Conservation (phyloP, 2,329 filamentous ascomycete genomes). For the Colletotrichum tanaceti region DNA sequence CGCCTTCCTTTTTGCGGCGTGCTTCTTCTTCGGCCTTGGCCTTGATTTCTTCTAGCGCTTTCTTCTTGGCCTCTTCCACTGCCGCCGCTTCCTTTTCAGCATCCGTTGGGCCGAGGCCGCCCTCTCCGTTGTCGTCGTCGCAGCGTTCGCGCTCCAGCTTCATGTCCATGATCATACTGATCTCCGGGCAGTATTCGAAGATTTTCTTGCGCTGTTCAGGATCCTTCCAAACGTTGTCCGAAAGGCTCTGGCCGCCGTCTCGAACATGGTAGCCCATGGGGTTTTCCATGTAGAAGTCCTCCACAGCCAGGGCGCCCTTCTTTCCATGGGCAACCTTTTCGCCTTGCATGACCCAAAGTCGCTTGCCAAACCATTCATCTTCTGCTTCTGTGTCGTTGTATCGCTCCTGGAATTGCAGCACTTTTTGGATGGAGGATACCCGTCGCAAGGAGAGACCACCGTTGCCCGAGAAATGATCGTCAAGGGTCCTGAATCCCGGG, state of each 20-base stretch:
- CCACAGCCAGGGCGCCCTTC: conserved; percentile 60
- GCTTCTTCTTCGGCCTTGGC: conserved; percentile 27
- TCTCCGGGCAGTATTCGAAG: conserved; percentile 67
- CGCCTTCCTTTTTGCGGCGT: conserved; percentile 18
- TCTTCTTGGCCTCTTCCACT: conserved; percentile 31
- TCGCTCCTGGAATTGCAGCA: conserved; percentile 62
- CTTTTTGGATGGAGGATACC: conserved; percentile 60
- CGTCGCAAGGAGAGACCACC: conserved; percentile 66
- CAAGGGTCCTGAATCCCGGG: conserved; percentile 46
- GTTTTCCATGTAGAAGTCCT: conserved; percentile 60
- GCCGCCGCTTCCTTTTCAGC: conserved; percentile 24
- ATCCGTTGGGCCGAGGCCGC: conserved; percentile 42
- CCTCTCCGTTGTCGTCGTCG: conserved; percentile 49
- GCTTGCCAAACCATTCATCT: conserved; percentile 66
- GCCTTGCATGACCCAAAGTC: conserved; percentile 60
- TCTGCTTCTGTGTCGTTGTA: conserved; percentile 63
- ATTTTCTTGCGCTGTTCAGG: conserved; percentile 57
- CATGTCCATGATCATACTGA: conserved; percentile 68
- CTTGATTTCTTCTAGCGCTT: conserved; percentile 31
- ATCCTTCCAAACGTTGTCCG: conserved; percentile 61
- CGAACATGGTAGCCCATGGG: conserved; percentile 67
- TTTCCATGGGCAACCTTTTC: conserved; percentile 58
- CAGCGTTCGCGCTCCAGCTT: conserved; percentile 64
- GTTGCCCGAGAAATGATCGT: conserved; percentile 63
- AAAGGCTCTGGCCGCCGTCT: conserved; percentile 55